Evolutionary conservation across 2,329 filamentous ascomycete species (phyloP), one percentile per base, ranked within the genome.

Genomic region (Monosporascus cannonballus): DNA sequence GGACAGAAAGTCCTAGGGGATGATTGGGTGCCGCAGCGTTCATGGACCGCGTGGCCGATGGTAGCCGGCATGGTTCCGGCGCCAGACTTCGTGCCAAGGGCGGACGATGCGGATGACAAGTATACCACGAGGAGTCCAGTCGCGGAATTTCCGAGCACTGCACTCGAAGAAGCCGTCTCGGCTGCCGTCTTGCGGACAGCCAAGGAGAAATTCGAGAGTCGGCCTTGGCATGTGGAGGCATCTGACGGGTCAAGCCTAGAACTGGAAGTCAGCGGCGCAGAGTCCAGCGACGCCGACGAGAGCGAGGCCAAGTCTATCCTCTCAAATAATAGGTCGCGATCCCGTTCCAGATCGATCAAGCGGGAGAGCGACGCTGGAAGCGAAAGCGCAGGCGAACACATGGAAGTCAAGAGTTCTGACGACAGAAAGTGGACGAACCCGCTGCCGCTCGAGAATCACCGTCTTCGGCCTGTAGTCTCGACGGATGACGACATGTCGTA

Each of bases 31-130:
- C 80, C 80, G 2, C 75, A 80, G 0, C 81, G 79, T 54, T 58
- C 66, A 4, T 96, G 93, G 92, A 89, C 89, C 18, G 88, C 91
- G 0, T 96, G 93, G 93, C 93, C 93, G 4, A 68, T 95, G 63
- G 76, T 76, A 20, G 74, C 80, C 4, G 71, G 75, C 7, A 71
- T 78, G 25, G 83, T 94, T 7, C 89, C 88, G 2, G 71, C 74
- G 17, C 73, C 76, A 15, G 73, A 73, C 20, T 78, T 88, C 55
- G 67, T 74, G 49, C 75, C 73, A 58, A 72, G 66, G 55, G 66
- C 66, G 7, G 61, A 69, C 39, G 52, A 57, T 24, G 57, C 62
- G 7, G 75, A 81, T 48, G 71, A 74, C 30, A 64, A 61, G 14
- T 82, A 77, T 62, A 83, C 76, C 0, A 71, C 81, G 34, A 77